phyloP scores from a whole-genome alignment of 1,139 yeast genomes.

The Pneumocystis canis region DNA sequence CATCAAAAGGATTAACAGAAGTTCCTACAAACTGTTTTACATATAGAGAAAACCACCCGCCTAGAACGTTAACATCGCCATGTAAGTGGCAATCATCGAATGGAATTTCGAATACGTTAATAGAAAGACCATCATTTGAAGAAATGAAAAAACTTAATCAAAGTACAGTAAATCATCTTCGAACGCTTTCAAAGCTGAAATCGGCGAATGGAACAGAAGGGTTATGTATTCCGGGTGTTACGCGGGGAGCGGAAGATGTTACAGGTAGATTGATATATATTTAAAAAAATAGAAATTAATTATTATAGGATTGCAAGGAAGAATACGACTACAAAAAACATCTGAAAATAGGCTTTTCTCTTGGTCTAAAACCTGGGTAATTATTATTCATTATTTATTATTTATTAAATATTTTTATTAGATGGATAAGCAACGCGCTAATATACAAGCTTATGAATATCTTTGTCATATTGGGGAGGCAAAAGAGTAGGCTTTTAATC shows the following conservation, averaged over 20 bases:
- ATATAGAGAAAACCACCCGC: neutral
- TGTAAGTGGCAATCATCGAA: neutral
- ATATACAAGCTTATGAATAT: slow-evolving; percentile 55
- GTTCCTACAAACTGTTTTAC: neutral
- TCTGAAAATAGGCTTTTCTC: slow-evolving; percentile 4
- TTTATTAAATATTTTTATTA: slow-evolving; percentile 26
- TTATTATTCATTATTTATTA: slow-evolving; percentile 10
- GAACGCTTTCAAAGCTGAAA: slow-evolving; percentile 10
- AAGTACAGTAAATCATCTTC: slow-evolving; percentile 13
- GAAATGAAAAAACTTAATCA: slow-evolving; percentile 9
- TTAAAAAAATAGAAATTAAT: no score
- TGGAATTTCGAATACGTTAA: no score
- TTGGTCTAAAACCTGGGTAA: slow-evolving; percentile 16
- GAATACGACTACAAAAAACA: slow-evolving; percentile 15
- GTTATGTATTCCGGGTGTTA: slow-evolving; percentile 24
- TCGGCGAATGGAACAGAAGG: slow-evolving; percentile 3
- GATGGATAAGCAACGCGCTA: slow-evolving; percentile 33
- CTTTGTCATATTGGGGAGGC: slow-evolving; percentile 81
- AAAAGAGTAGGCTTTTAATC: slow-evolving; percentile 33
- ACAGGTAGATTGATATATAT: slow-evolving; percentile 17
- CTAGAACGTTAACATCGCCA: neutral
- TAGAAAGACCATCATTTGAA: neutral
- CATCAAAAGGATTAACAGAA: neutral
- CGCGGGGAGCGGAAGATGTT: slow-evolving; percentile 26
- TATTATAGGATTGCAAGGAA: neutral